A percentile compares a stretch with the other conserved stretches of the same genome.
Conservation (phyloP, 352 stramenopile genomes). For the Pythium inflatum region DNA sequence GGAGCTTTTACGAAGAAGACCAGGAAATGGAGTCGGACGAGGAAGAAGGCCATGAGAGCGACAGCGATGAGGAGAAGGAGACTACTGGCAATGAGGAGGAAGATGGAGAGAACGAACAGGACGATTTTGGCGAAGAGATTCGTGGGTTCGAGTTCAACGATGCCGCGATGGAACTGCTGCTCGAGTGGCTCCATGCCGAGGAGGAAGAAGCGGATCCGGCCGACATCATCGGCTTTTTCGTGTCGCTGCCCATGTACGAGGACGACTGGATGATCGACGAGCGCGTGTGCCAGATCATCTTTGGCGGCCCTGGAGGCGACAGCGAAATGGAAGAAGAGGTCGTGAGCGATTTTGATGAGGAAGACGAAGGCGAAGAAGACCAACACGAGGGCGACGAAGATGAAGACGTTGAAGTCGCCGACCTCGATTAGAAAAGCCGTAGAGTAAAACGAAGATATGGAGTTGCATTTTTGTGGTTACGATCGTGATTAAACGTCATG, state of each 20-base stretch:
- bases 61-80: slow-evolving; percentile 17
- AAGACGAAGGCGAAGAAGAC: slow-evolving; percentile 38
- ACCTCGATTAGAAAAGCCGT: slow-evolving; percentile 31
- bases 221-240: slow-evolving; percentile 70
- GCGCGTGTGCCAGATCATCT: slow-evolving; percentile 76
- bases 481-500: slow-evolving; percentile 9
- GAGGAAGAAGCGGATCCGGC: slow-evolving; percentile 59
- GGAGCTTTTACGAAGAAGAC: slow-evolving; percentile 74
- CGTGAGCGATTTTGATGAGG: slow-evolving; percentile 38
- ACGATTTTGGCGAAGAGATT: slow-evolving; percentile 59
- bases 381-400: slow-evolving; percentile 27
- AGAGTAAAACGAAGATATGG: no score
- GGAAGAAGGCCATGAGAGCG: slow-evolving; percentile 23
- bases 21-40: slow-evolving; percentile 39
- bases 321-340: slow-evolving; percentile 34
- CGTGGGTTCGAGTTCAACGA: slow-evolving; percentile 65
- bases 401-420: slow-evolving; percentile 19
- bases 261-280: slow-evolving; percentile 84
- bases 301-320: slow-evolving; percentile 40
- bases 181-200: slow-evolving; percentile 54
- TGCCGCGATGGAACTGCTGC: slow-evolving; percentile 48
- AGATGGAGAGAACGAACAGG: slow-evolving; percentile 11
- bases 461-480: slow-evolving; percentile 14
- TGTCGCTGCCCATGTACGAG: slow-evolving; percentile 68
- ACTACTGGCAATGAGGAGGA: neutral